Evolutionary conservation across 1,139 yeast genomes (phyloP).

Genomic region (Magnusiomyces suaveolens): DNA sequence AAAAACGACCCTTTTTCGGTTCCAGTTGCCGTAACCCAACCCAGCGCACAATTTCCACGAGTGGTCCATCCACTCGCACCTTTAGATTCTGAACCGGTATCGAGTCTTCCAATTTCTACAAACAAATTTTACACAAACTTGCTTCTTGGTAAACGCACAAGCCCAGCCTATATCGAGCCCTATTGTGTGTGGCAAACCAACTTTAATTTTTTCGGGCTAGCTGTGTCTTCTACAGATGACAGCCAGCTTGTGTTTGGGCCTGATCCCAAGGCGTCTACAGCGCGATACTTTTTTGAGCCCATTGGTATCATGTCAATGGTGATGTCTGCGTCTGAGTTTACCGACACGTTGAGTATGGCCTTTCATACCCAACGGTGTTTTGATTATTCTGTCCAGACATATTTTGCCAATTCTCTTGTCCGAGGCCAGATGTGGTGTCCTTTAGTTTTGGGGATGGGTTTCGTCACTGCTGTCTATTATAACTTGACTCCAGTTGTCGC

Average conservation of each 20-base stretch:
- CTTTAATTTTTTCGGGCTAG: slow-evolving; percentile 42
- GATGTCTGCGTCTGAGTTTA: slow-evolving; percentile 29
- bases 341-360: slow-evolving; percentile 19
- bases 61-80: slow-evolving; percentile 9
- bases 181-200: background rate
- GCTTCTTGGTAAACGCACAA: slow-evolving; percentile 50
- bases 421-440: slow-evolving; percentile 30
- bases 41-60: slow-evolving; percentile 4
- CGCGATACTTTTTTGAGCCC: slow-evolving; percentile 33
- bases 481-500: slow-evolving; percentile 43
- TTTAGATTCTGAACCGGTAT: background rate
- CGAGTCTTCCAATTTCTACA: slow-evolving; percentile 50
- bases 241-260: slow-evolving; percentile 60
- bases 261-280: slow-evolving; percentile 29
- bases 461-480: slow-evolving; percentile 55
- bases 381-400: slow-evolving; percentile 48
- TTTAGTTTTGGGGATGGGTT: slow-evolving; percentile 70
- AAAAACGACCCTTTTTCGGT: slow-evolving; percentile 9
- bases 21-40: slow-evolving; percentile 8
- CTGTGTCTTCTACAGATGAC: slow-evolving; percentile 53
- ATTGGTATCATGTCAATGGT: slow-evolving; percentile 33
- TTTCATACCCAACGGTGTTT: slow-evolving; percentile 17
- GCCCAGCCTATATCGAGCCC: slow-evolving; percentile 45
- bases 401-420: slow-evolving; percentile 38
- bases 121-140: slow-evolving; percentile 80